Evolutionary conservation across 495 filamentous ascomycete species (phyloP), one percentile per base, ranked within the genome.

Genomic region (Hyaloscypha bicolor): DNA sequence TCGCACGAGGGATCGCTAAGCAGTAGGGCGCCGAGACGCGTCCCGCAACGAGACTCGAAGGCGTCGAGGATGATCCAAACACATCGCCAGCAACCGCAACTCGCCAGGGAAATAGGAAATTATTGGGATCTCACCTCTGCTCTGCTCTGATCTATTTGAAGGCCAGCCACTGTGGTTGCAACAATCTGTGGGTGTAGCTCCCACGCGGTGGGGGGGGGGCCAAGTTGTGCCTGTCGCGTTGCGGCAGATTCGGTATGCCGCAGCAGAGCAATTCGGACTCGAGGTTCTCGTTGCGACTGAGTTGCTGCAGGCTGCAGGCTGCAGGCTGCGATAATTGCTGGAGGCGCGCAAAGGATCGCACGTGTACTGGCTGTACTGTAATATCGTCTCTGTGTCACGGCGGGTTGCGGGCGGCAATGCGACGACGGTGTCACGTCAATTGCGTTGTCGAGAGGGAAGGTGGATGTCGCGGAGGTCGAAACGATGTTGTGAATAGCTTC

Each of bases 401-500:
- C 61, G 57, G 16, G 25, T 57, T 39, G n/a, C 1, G 58, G n/a
- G 16, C 11, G 67, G 35, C 12, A 25, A 57, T 8, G 68, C 68
- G 63, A 70, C 42, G 63, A 66, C 59, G n/a, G 60, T 58, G 39
- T 63, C 63, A 59, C 63, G 63, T 65, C 67, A 66, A 66, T 66
- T 63, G 60, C 31, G 30, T 29, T 19, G 48, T 9, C 19, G 35
- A 2, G n/a, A 16, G 35, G 2, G 9, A 4, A 30, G 19, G n/a
- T 29, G 6, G 30, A 21, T 30, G 6, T 31, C 29, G 55, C 29
- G 9, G 4, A 6, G 3, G 8, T 29, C 19, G 19, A 4, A 19
- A 16, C 2, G 45, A n/a, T n/a, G 30, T 64, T 57, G 67, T 55
- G 68, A 70, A 70, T 70, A 70, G 64, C 68, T 70, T 70, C 68